Percentiles rank a stretch among this genome's conserved stretches.
Evolutionary conservation across 2,329 filamentous ascomycete genomes (phyloP).

Genomic region (Emericellopsis cladophorae): DNA sequence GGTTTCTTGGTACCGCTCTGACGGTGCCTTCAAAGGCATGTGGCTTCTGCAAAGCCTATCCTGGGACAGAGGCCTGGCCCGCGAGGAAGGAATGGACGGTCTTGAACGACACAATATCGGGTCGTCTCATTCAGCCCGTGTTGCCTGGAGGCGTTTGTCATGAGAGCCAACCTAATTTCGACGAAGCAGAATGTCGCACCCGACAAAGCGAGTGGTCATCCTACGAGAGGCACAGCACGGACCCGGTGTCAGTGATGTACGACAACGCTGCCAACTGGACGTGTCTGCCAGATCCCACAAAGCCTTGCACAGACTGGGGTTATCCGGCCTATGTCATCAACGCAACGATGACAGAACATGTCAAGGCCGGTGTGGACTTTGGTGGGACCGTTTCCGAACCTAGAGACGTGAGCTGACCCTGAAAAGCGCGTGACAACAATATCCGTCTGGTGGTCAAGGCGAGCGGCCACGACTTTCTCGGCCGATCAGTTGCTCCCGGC

Average conservation of each 20-base stretch:
- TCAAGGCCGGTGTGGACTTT: slow-evolving; percentile 26
- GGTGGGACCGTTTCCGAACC: slow-evolving; percentile 13
- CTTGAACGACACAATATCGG: neutral
- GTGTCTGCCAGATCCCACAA: slow-evolving; percentile 27
- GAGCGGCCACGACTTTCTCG: slow-evolving; percentile 29
- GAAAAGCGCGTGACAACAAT: slow-evolving; percentile 25
- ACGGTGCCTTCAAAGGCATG: too few relatives aligned
- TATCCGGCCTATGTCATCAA: slow-evolving; percentile 24
- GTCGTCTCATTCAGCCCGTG: neutral
- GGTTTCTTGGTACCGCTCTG: too few relatives aligned
- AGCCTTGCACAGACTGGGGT: slow-evolving; percentile 18
- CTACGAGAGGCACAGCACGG: slow-evolving; percentile 13
- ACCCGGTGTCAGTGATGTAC: slow-evolving; percentile 18
- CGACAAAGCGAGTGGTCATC: slow-evolving; percentile 11
- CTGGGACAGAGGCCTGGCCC: neutral
- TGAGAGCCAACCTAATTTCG: slow-evolving; percentile 9
- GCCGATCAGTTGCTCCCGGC: slow-evolving; percentile 32
- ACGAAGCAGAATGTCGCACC: slow-evolving; percentile 14
- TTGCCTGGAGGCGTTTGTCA: slow-evolving; percentile 22
- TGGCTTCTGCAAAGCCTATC: slow-evolving; percentile 3
- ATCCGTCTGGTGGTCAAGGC: slow-evolving; percentile 27
- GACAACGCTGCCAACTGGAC: slow-evolving; percentile 36
- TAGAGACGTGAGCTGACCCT: neutral
- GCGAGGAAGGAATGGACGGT: neutral
- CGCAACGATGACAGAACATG: slow-evolving; percentile 17